Conservation (phyloP, 108 stramenopile species). For the Cyclotella kingstonii region DNA sequence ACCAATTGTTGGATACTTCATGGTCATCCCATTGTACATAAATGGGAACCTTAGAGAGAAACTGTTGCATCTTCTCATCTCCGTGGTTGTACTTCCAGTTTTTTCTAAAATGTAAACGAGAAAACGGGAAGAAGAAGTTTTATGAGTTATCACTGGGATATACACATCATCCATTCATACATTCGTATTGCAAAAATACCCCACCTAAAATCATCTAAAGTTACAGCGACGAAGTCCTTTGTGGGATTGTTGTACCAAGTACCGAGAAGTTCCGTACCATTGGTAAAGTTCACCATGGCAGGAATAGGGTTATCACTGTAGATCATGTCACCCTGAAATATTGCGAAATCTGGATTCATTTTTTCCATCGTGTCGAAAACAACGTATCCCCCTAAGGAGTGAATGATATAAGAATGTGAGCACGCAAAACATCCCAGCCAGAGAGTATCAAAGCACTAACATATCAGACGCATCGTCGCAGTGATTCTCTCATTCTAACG, state of each 20-base stretch:
- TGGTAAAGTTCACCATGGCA: constrained; percentile 10
- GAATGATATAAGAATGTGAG: neutral
- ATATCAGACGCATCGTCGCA: no score
- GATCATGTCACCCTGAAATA: constrained; percentile 49
- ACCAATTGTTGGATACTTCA: constrained; percentile 47
- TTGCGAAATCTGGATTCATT: constrained; percentile 43
- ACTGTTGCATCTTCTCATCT: constrained; percentile 38
- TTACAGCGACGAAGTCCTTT: constrained; percentile 42
- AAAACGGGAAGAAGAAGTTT: neutral
- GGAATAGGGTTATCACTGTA: constrained; percentile 44
- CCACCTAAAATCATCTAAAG: constrained; percentile 44
- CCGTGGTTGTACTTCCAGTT: constrained; percentile 52
- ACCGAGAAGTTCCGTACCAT: constrained; percentile 17
- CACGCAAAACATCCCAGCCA: no score
- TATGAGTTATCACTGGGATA: neutral
- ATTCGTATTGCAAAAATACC: neutral
- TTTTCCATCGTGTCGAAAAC: constrained; percentile 47
- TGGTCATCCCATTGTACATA: constrained; percentile 54
- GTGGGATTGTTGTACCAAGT: constrained; percentile 41
- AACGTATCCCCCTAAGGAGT: constrained; percentile 31
- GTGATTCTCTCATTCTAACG: neutral
- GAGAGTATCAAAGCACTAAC: no score
- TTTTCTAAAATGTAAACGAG: neutral
- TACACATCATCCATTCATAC: neutral
- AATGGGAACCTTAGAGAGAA: constrained; percentile 36